Base-by-base conservation (phyloP, 208 protist species). In the Leptomonas seymouri region DNA sequence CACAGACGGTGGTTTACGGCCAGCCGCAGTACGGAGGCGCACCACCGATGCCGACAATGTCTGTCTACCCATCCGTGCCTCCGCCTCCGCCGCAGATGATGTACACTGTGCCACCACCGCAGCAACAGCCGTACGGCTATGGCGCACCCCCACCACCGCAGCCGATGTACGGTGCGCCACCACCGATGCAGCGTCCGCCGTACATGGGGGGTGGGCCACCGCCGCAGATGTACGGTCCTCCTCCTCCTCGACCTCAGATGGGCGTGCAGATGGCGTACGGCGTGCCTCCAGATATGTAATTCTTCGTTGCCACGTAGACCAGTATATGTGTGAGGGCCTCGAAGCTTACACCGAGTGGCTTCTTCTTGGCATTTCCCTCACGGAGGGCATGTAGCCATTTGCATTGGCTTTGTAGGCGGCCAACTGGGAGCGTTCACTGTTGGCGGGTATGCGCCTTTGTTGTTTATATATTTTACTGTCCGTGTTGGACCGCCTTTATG, bases 181-280 rank as follows among this genome's bases (percentile, higher is more conserved):
- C 34, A 18, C 70, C 51, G 15, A 36, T 8, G 14, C 69, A 57
- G 54, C 53, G 46, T 7, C 57, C 42, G 36, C 55, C 56, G 27
- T 71, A 71, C 66, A 39, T 45, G 46, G 55, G 55, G 20, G 66
- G 48, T 15, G 46, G 70, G 20, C 56, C 62, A 30, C 62, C 67
- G 4, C 51, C 39, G 51, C 61, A 16, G 21, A 14, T 53, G 21
- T 71, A 74, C 46, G 68, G 59, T 23, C 50, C 68, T 1, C 67
- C 49, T 23, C 50, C 68, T 1, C 67, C 49, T 15, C 55, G 30
- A 30, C 71, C 56, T 54, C 56, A 39, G 30, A 23, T 45, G 7
- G 42, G 39, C 21, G 41, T 46, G 49, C 74, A 80, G 46, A 73
- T 75, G 67, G 74, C 74, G 16, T 80, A 75, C 42, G 74, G 74